Conservation (phyloP, 108 stramenopile genomes). For the Schizochytrium sp. region DNA sequence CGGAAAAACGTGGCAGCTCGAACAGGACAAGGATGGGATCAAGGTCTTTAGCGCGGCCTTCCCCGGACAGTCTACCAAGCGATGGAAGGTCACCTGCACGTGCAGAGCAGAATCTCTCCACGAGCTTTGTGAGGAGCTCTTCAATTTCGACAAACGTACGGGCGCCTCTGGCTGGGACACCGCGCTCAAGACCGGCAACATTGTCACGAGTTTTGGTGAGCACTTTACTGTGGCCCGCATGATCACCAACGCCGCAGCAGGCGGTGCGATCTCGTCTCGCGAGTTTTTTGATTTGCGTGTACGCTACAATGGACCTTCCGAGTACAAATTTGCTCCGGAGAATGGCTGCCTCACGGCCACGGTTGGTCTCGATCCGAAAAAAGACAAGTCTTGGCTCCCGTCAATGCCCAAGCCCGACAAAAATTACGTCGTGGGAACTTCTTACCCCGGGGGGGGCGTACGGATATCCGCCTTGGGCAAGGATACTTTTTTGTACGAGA, state of each 20-base stretch:
- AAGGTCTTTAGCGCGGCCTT: not conserved
- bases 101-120: not conserved
- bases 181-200: not conserved
- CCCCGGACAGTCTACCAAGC: not conserved
- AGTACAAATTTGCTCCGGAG: not conserved
- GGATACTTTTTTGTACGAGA: not conserved
- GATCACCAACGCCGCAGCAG: not conserved
- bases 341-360: not conserved
- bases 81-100: not conserved
- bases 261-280: not conserved
- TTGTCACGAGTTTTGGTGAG: not conserved
- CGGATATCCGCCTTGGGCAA: not conserved
- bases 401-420: not conserved
- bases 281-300: not conserved
- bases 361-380: not conserved
- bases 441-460: not conserved
- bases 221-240: not conserved
- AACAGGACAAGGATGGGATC: constrained; percentile 1
- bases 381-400: not conserved
- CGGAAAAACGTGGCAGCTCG: not conserved
- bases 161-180: not conserved
- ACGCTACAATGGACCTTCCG: not conserved
- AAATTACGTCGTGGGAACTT: not conserved
- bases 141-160: not conserved
- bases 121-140: not conserved